Conservation (phyloP, 176 grass and related monocot genomes). For the Puccinellia tenuiflora region DNA sequence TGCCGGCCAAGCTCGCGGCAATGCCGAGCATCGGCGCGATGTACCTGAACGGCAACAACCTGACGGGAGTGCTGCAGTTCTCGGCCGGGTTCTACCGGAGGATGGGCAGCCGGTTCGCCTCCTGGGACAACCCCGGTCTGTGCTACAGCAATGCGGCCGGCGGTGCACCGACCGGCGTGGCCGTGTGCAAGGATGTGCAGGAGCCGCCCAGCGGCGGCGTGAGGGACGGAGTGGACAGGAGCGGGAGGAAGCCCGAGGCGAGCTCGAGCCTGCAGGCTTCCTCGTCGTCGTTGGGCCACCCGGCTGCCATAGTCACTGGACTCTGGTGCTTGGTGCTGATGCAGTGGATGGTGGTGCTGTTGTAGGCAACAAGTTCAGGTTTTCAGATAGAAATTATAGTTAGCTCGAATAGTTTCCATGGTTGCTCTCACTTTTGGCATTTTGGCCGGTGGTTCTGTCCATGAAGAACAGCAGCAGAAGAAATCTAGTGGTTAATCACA, state of each 20-base stretch:
- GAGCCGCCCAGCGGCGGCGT: not conserved
- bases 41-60: conserved; percentile 90
- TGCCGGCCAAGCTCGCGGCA: conserved; percentile 43
- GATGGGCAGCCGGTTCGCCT: conserved; percentile 81
- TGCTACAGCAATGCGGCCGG: not conserved
- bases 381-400: not conserved
- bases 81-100: conserved; percentile 55
- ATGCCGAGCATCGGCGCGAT: conserved; percentile 60
- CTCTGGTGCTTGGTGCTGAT: not conserved
- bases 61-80: conserved; percentile 67
- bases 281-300: not conserved
- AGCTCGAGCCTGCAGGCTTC: not conserved
- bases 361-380: not conserved
- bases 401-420: not conserved
- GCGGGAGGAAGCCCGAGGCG: not conserved
- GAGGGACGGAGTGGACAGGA: not conserved
- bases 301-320: not conserved
- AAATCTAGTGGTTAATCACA: no score
- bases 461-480: no score
- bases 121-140: conserved; percentile 80
- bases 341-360: not conserved
- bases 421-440: conserved; percentile 14
- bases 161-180: conserved; percentile 29
- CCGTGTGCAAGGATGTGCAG: conserved; percentile 45
- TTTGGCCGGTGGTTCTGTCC: not conserved